Conservation (phyloP, 1,284 basidiomycete genomes). For the Pisolithus thermaeus region DNA sequence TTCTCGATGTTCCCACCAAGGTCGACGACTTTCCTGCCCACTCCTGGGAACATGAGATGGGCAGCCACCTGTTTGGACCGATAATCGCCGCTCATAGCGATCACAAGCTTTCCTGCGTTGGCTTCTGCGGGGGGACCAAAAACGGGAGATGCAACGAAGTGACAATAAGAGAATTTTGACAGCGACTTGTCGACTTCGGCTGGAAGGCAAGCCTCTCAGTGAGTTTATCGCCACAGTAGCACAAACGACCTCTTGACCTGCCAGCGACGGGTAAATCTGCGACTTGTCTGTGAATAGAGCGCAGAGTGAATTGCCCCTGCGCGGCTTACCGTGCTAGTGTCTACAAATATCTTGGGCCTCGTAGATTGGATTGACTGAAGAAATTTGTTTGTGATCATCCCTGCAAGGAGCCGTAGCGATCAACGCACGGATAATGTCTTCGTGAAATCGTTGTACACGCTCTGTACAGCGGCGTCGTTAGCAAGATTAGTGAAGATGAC, state of each 20-base stretch:
- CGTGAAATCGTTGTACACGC: conserved; percentile 63
- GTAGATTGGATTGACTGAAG: conserved; percentile 35
- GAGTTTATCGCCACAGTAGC: no score
- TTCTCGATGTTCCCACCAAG: conserved; percentile 75
- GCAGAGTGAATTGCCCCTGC: neutral
- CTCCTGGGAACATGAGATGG: conserved; percentile 70
- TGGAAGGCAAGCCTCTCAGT: conserved; percentile 18
- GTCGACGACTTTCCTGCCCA: conserved; percentile 73
- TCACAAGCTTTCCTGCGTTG: conserved; percentile 62
- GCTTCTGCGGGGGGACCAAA: conserved; percentile 74
- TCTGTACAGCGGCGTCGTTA: conserved; percentile 68
- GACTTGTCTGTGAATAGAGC: conserved; percentile 7
- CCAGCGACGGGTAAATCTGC: conserved; percentile 66
- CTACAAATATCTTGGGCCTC: conserved; percentile 70
- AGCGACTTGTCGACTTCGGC: conserved; percentile 71
- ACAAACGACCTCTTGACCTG: conserved; percentile 40
- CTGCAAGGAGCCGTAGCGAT: neutral
- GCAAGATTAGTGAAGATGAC: conserved; percentile 76
- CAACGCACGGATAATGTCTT: conserved; percentile 42
- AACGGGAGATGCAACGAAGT: conserved; percentile 75
- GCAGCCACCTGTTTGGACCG: conserved; percentile 78
- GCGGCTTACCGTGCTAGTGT: conserved; percentile 66
- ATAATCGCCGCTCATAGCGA: conserved; percentile 81
- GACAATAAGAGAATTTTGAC: conserved; percentile 53
- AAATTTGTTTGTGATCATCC: conserved; percentile 6